These are phyloP conservation scores for Eucalyptus pauciflora DNA, from an alignment of 345 rosid genomes.

Conservation along the genomic window DNA sequence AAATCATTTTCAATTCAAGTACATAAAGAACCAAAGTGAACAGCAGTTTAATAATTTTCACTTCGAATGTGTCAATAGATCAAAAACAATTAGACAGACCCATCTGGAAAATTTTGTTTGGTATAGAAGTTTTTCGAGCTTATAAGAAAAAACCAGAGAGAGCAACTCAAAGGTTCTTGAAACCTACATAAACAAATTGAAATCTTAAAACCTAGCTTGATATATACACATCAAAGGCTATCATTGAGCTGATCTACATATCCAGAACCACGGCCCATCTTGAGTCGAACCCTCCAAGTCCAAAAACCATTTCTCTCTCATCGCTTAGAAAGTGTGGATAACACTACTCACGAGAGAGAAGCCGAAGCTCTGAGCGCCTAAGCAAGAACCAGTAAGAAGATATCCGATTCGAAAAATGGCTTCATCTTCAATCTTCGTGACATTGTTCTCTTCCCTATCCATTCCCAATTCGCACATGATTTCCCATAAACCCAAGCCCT, in stretches of 20 bases:
- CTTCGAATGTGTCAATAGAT: neutral
- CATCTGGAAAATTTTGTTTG: neutral
- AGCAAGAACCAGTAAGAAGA: neutral
- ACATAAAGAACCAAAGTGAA: neutral
- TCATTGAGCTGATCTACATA: neutral
- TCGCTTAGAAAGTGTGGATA: neutral
- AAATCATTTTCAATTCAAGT: neutral
- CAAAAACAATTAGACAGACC: neutral
- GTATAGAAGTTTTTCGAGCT: neutral
- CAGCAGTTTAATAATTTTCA: neutral
- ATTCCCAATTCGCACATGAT: slow-evolving; percentile 22
- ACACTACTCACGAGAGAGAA: neutral
- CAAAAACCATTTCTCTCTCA: neutral
- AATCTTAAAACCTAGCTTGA: neutral
- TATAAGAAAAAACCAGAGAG: neutral
- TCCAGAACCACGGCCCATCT: neutral
- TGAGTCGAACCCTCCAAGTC: neutral
- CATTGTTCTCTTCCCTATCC: slow-evolving; percentile 19
- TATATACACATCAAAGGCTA: no score
- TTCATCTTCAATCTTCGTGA: slow-evolving; percentile 1
- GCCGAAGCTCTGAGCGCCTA: neutral
- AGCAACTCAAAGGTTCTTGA: slow-evolving; percentile 26
- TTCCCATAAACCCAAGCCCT: slow-evolving; percentile 13
- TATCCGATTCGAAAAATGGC: slow-evolving; percentile 25
- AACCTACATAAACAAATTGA: neutral